Conservation (phyloP, 1,284 basidiomycete species). For the Porodaedalea pini region DNA sequence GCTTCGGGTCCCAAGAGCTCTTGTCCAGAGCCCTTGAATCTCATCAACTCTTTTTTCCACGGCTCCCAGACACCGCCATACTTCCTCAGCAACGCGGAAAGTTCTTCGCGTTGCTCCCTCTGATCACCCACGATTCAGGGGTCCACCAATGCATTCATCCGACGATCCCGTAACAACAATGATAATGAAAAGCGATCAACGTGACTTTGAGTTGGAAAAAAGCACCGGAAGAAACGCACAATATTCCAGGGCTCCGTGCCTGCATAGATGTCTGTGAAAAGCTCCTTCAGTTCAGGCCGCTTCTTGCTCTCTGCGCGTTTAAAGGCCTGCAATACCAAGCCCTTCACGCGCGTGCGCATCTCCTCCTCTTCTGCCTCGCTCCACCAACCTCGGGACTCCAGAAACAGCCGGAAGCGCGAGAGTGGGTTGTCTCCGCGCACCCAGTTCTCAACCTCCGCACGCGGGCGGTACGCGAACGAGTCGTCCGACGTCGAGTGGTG, state of each 20-base stretch:
- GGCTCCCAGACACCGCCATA: slow-evolving; percentile 82
- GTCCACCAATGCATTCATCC: slow-evolving; percentile 3
- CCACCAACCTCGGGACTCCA: slow-evolving; percentile 89
- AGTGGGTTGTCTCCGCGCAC: slow-evolving; percentile 89
- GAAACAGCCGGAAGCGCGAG: slow-evolving; percentile 77
- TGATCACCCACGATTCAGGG: slow-evolving; percentile 30
- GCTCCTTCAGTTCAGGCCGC: slow-evolving; percentile 66
- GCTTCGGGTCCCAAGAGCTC: slow-evolving; percentile 41
- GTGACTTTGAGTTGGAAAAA: not conserved
- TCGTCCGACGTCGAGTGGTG: slow-evolving; percentile 96
- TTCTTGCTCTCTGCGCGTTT: slow-evolving; percentile 72
- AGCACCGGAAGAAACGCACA: slow-evolving; percentile 47
- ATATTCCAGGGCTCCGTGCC: slow-evolving; percentile 84
- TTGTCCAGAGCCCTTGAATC: slow-evolving; percentile 76
- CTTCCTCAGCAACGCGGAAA: slow-evolving; percentile 72
- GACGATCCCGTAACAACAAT: not conserved
- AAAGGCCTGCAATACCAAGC: slow-evolving; percentile 76
- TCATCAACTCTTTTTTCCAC: slow-evolving; percentile 78
- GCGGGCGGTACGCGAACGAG: slow-evolving; percentile 84
- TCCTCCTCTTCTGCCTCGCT: slow-evolving; percentile 69
- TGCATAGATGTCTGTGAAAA: slow-evolving; percentile 88
- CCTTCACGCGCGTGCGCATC: slow-evolving; percentile 65
- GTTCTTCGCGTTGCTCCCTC: slow-evolving; percentile 83
- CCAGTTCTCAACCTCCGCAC: slow-evolving; percentile 83
- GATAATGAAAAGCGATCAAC: slow-evolving; percentile 1